Percentiles rank a stretch among this genome's conserved stretches.
These are phyloP conservation scores for Tetrahymena thermophila DNA, from an alignment of 73 alveolate genomes.

Conservation along the genomic window DNA sequence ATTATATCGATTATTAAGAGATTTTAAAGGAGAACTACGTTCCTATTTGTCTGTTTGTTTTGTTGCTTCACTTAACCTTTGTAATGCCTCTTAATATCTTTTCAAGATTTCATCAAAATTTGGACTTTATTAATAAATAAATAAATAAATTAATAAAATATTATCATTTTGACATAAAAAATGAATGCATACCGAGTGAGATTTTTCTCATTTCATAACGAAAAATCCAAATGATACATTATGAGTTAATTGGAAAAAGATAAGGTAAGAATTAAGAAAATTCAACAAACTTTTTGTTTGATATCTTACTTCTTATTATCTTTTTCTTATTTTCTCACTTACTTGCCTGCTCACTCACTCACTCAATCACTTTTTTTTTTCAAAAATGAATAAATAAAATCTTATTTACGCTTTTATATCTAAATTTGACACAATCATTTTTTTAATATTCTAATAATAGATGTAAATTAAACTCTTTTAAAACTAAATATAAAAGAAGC, in stretches of 20 bases:
- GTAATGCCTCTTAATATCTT: not conserved
- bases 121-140: not conserved
- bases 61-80: not conserved
- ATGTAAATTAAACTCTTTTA: not conserved
- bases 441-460: not conserved
- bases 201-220: not conserved
- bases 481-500: not conserved
- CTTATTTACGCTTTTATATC: not conserved
- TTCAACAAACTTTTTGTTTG: not conserved
- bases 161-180: not conserved
- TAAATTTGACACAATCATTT: not conserved
- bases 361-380: too few relatives aligned
- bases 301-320: not conserved
- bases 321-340: not conserved
- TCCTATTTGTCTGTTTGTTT: constrained; percentile 1
- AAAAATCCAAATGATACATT: not conserved
- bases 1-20: not conserved
- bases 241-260: not conserved
- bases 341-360: not conserved
- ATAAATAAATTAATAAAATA: not conserved
- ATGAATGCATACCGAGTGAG: not conserved
- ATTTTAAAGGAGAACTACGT: not conserved
- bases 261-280: not conserved
- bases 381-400: not conserved
- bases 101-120: not conserved